These are phyloP conservation scores for Zangia roseola DNA, from an alignment of 768 basidiomycete species.

Conservation along the genomic window DNA sequence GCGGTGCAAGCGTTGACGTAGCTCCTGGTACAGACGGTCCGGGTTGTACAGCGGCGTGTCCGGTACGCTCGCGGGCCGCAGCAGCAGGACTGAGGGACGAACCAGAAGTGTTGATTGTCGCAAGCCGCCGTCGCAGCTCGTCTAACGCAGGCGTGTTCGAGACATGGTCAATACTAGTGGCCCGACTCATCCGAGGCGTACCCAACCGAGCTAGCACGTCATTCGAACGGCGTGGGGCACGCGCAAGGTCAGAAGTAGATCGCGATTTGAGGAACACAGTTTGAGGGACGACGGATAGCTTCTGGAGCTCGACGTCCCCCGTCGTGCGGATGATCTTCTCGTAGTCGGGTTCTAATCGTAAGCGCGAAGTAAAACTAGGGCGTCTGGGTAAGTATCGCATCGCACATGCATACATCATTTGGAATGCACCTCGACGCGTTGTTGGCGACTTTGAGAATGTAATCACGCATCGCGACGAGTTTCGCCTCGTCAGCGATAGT, in stretches of 20 bases:
- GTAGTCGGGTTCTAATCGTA: slow-evolving; percentile 59
- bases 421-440: slow-evolving; percentile 66
- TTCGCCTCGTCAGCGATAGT: slow-evolving; percentile 78
- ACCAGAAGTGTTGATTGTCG: slow-evolving; percentile 69
- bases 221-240: slow-evolving; percentile 43
- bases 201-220: slow-evolving; percentile 46
- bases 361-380: slow-evolving; percentile 63
- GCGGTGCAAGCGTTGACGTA: slow-evolving; percentile 23
- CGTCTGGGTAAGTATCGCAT: slow-evolving; percentile 1
- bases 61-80: slow-evolving; percentile 45
- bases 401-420: background rate
- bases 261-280: slow-evolving; percentile 78
- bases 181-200: slow-evolving; percentile 48
- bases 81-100: slow-evolving; percentile 55
- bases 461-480: slow-evolving; percentile 84
- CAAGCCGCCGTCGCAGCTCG: slow-evolving; percentile 74
- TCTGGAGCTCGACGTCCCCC: slow-evolving; percentile 76
- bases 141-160: slow-evolving; percentile 63
- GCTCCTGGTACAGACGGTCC: slow-evolving; percentile 9
- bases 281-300: slow-evolving; percentile 85
- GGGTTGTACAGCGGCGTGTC: slow-evolving; percentile 22
- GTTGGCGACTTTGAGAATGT: slow-evolving; percentile 80
- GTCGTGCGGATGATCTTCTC: slow-evolving; percentile 63
- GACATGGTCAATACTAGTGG: slow-evolving; percentile 47
- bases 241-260: slow-evolving; percentile 37